Conservation (phyloP, 805 yeast species). For the Hagleromyces aurorensis region DNA sequence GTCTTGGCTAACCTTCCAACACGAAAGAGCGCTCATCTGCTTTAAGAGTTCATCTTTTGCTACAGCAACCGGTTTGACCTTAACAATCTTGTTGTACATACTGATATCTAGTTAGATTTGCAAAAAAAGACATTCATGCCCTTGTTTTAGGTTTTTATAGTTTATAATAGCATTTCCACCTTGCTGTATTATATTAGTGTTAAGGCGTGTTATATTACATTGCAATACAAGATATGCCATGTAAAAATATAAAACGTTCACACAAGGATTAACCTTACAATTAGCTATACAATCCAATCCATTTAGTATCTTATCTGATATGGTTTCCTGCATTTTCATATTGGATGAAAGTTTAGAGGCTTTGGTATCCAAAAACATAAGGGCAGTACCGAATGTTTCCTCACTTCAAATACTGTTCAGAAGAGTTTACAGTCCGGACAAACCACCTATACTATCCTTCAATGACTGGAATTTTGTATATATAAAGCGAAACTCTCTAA, state of each 20-base stretch:
- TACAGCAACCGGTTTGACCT: slow-evolving; percentile 26
- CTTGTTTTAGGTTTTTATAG: too few relatives aligned
- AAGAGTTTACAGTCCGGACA: slow-evolving; percentile 8
- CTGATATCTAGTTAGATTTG: not conserved
- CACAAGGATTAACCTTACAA: not conserved
- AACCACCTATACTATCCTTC: slow-evolving; percentile 15
- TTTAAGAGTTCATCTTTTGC: slow-evolving; percentile 16
- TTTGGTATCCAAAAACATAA: slow-evolving; percentile 21
- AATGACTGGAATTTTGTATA: slow-evolving; percentile 15
- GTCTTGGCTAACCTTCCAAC: slow-evolving; percentile 24
- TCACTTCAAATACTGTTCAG: slow-evolving; percentile 16
- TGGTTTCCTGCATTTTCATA: slow-evolving; percentile 25
- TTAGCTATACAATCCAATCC: not conserved
- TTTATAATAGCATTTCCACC: too few relatives aligned
- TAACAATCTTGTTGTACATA: slow-evolving; percentile 36
- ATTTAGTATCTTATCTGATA: slow-evolving; percentile 3
- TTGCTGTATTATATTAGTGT: too few relatives aligned
- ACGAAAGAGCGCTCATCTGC: slow-evolving; percentile 13
- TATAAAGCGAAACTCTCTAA: slow-evolving; percentile 22
- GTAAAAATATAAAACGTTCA: too few relatives aligned
- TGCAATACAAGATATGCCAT: too few relatives aligned
- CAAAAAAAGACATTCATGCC: too few relatives aligned
- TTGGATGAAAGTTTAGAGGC: slow-evolving; percentile 27
- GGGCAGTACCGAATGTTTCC: slow-evolving; percentile 19
- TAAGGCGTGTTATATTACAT: too few relatives aligned